Base-by-base conservation (phyloP, 331 rosid species). In the Quercus phellos region DNA sequence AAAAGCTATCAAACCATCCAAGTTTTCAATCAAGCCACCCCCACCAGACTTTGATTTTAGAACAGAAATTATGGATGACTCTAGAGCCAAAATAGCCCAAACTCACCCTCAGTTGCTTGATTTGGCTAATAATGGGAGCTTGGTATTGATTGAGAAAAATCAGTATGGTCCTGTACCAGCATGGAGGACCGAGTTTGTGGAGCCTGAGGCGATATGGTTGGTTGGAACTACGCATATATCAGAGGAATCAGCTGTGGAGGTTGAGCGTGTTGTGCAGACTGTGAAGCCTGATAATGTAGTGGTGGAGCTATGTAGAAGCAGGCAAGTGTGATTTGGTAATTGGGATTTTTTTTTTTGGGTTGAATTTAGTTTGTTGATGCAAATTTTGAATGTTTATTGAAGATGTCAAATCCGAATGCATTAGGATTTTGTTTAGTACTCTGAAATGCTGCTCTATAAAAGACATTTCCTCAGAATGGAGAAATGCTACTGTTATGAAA, bases 231-330 rank as follows among this genome's bases (percentile, higher is more conserved):
- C 81, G 19, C 97, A 88, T 83, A 84, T 88, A 72, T 92, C 97
- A 1, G 14, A 73, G 38, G 86, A 86, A 27, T 94, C 97, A 1
- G 91, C 92, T 32, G 0, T 34, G 74, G 91, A 88, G 12, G 99
- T 92, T 6, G 86, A 92, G 74, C 97, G 97, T 3, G 94, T 94
- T 9, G 89, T 92, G 1, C 82, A 80, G 16, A 81, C 86, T n/a
- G 85, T 94, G 22, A 86, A 82, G 32, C 99, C 94, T 0, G 97
- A 94, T 68, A 89, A 90, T 75, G 97, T 91, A 11, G 97, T 85
- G 51, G 97, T 94, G 54, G 99, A 94, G 74, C 91, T 94, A 14
- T 91, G 98, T 9, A 86, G 98, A 85, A 92, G 99, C 94, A 89
- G 99, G 98, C 87, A 88, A 90, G 86, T 68, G 34, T 51, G 6